Percentiles rank a stretch among this genome's conserved stretches.
Evolutionary conservation across 495 filamentous ascomycete genomes (phyloP).

Genomic region (Tuber calosporum): DNA sequence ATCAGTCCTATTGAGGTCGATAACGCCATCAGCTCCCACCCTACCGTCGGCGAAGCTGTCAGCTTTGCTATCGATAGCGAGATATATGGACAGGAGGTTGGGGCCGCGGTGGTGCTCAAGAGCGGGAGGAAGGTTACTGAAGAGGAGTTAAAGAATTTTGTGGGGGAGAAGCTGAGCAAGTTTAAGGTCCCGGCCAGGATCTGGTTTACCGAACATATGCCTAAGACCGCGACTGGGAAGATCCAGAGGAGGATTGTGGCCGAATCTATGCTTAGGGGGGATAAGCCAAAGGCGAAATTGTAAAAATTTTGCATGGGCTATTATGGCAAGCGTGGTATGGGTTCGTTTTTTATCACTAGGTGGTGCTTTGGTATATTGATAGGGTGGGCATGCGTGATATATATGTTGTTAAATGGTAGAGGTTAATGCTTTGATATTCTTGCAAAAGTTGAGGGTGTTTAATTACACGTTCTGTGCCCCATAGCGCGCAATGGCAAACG

Average conservation of each 20-base stretch:
- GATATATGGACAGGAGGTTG: slow-evolving; percentile 75
- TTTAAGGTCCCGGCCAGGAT: slow-evolving; percentile 84
- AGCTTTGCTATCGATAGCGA: slow-evolving; percentile 71
- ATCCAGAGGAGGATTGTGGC: slow-evolving; percentile 74
- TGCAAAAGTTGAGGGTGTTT: neutral
- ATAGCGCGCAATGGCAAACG: too few relatives aligned
- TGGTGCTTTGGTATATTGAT: neutral
- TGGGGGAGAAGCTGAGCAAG: slow-evolving; percentile 60
- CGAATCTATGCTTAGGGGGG: slow-evolving; percentile 62
- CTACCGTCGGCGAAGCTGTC: slow-evolving; percentile 66
- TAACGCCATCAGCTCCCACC: slow-evolving; percentile 63
- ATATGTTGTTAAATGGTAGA: neutral
- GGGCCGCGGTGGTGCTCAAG: slow-evolving; percentile 68
- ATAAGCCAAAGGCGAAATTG: slow-evolving; percentile 38
- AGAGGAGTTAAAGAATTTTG: slow-evolving; percentile 59
- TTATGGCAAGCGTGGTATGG: neutral
- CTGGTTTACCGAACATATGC: slow-evolving; percentile 72
- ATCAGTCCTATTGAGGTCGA: slow-evolving; percentile 79
- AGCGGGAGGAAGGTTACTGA: slow-evolving; percentile 48
- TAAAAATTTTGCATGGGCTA: neutral
- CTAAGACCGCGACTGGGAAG: slow-evolving; percentile 86
- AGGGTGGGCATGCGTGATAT: neutral
- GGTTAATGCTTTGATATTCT: neutral
- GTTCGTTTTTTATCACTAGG: neutral
- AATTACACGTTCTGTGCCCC: too few relatives aligned